Percentiles rank a stretch among this genome's conserved stretches.
Conservation (phyloP, 345 rosid genomes). For the Schrenkiella parvula region DNA sequence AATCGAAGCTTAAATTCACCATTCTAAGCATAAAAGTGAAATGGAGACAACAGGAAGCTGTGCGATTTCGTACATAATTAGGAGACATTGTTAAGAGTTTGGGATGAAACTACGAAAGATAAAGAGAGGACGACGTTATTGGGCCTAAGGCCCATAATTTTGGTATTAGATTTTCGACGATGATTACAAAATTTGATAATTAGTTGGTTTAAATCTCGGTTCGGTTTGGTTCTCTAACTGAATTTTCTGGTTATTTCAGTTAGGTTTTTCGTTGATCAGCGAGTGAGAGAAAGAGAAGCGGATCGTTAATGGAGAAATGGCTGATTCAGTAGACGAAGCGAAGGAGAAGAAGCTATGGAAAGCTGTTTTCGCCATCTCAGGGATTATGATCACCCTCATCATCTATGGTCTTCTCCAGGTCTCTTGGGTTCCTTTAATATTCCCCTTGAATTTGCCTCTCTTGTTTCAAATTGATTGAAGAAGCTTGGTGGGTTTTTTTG, state of each 20-base stretch:
- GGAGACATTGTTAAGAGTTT: neutral
- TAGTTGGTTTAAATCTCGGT: neutral
- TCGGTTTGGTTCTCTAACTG: neutral
- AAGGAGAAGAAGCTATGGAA: constrained; percentile 57
- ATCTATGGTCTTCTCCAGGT: constrained; percentile 88
- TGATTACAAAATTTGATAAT: neutral
- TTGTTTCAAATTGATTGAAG: neutral
- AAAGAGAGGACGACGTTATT: neutral
- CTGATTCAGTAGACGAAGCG: constrained; percentile 32
- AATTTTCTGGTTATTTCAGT: neutral
- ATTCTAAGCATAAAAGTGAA: neutral
- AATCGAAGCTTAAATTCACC: neutral
- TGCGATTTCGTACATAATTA: neutral
- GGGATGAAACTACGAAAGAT: neutral
- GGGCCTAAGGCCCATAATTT: neutral
- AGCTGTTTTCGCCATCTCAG: constrained; percentile 58
- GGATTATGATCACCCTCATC: constrained; percentile 84
- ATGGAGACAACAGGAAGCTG: neutral
- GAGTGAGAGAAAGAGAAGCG: neutral
- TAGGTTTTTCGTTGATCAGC: neutral
- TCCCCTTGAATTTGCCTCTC: neutral
- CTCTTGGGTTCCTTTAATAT: too few species aligned
- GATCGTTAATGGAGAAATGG: constrained; percentile 55
- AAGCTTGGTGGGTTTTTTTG: neutral
- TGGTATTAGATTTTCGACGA: too few species aligned